phyloP scores from a whole-genome alignment of 2,329 filamentous ascomycete genomes.

The Phaeophleospora eucalypticola region DNA sequence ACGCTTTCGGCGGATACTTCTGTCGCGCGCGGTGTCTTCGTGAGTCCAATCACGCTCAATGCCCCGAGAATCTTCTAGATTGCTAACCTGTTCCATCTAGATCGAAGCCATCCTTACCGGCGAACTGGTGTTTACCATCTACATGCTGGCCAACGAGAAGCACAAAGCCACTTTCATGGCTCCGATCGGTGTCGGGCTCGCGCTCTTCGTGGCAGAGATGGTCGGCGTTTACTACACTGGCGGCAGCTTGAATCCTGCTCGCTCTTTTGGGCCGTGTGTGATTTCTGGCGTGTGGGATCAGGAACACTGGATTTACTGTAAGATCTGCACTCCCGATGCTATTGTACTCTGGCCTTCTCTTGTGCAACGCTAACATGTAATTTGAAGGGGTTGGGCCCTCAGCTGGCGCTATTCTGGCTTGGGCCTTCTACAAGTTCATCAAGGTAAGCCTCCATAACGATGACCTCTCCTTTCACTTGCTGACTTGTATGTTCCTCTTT shows the following conservation, averaged over 20 bases:
- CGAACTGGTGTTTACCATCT: slow-evolving; percentile 40
- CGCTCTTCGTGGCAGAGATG: slow-evolving; percentile 47
- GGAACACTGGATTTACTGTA: slow-evolving; percentile 25
- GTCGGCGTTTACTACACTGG: slow-evolving; percentile 36
- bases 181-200: slow-evolving; percentile 46
- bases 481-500: too few relatives aligned
- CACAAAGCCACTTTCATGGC: slow-evolving; percentile 44
- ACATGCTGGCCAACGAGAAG: slow-evolving; percentile 41
- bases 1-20: slow-evolving; percentile 34
- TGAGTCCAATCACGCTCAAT: slow-evolving; percentile 5
- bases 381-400: slow-evolving; percentile 29
- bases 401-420: slow-evolving; percentile 29
- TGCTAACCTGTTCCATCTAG: slow-evolving; percentile 4
- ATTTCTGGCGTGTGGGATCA: slow-evolving; percentile 22
- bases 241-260: slow-evolving; percentile 35
- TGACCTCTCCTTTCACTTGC: too few relatives aligned
- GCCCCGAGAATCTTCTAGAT: background rate
- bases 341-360: too few relatives aligned
- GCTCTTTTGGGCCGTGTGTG: slow-evolving; percentile 32
- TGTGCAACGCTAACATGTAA: slow-evolving; percentile 4
- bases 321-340: too few relatives aligned
- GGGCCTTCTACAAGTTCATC: slow-evolving; percentile 33
- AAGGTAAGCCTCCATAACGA: too few relatives aligned
- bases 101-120: slow-evolving; percentile 41
- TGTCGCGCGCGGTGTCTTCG: slow-evolving; percentile 37